Percentiles rank a stretch among this genome's conserved stretches.
These are phyloP conservation scores for Leccinum barrowsii DNA, from an alignment of 768 basidiomycete species.

Conservation along the genomic window DNA sequence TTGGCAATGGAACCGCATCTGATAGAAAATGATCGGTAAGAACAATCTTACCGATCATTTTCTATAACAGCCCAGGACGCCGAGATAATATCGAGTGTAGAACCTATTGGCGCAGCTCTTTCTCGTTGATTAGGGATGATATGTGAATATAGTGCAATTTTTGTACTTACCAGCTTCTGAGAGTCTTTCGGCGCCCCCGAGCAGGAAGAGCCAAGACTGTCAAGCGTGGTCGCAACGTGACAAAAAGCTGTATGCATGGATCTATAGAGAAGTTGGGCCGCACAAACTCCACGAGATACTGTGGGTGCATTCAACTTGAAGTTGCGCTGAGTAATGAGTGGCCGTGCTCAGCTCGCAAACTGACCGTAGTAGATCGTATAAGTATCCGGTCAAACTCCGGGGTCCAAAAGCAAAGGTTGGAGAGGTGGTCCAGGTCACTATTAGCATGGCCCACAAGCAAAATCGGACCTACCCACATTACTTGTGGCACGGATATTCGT, in stretches of 20 bases:
- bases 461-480: background rate
- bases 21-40: background rate
- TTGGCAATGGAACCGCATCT: background rate
- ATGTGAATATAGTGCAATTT: background rate
- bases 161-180: background rate
- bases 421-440: background rate
- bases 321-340: background rate
- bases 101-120: background rate
- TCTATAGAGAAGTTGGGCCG: slow-evolving; percentile 8
- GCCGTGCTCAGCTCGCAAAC: background rate
- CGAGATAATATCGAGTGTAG: background rate
- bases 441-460: background rate
- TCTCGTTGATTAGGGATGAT: background rate
- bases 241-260: background rate
- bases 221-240: background rate
- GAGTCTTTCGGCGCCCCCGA: background rate
- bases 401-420: background rate
- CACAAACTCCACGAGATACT: slow-evolving; percentile 23
- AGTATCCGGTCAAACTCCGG: background rate
- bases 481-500: background rate
- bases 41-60: too few relatives aligned
- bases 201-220: background rate
- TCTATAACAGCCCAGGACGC: background rate
- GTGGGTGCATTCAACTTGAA: background rate
- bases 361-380: background rate